A percentile compares a stretch with the other conserved stretches of the same genome.
Evolutionary conservation across 192 early-diverging fungal species (phyloP).

Genomic region (Cladochytrium replicatum): DNA sequence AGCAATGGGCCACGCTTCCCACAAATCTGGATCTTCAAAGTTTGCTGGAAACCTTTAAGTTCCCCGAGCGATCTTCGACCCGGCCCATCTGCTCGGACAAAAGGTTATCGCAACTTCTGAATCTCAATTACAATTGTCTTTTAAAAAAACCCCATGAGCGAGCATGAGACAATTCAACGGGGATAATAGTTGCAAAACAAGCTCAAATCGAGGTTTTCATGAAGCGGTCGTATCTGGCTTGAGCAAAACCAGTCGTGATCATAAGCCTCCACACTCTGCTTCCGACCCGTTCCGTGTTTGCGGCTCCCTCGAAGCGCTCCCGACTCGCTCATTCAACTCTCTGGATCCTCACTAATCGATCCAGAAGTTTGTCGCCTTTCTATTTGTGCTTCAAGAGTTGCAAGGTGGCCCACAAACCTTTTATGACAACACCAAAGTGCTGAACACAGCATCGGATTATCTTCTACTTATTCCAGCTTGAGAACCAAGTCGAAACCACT

Average conservation of each 20-base stretch:
- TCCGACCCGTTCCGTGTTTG: too few relatives aligned
- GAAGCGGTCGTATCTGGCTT: slow-evolving; percentile 59
- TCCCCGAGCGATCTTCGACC: too few relatives aligned
- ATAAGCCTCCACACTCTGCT: slow-evolving; percentile 22
- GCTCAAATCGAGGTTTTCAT: slow-evolving; percentile 34
- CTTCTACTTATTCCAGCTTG: too few relatives aligned
- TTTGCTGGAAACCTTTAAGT: too few relatives aligned
- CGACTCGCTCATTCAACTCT: too few relatives aligned
- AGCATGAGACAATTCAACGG: not conserved
- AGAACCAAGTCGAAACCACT: too few relatives aligned
- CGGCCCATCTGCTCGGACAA: too few relatives aligned
- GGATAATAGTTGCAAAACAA: slow-evolving; percentile 7
- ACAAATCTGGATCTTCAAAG: too few relatives aligned
- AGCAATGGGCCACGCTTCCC: too few relatives aligned
- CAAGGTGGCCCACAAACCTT: slow-evolving; percentile 48
- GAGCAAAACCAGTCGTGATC: slow-evolving; percentile 53
- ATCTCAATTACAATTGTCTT: slow-evolving; percentile 60
- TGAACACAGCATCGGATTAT: slow-evolving; percentile 37
- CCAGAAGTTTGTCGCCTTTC: slow-evolving; percentile 41
- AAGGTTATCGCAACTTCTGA: too few relatives aligned
- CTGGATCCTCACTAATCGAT: too few relatives aligned
- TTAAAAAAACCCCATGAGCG: slow-evolving; percentile 39
- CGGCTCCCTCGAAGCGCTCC: too few relatives aligned
- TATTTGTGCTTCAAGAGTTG: slow-evolving; percentile 49
- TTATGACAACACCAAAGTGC: slow-evolving; percentile 45